A percentile compares a stretch with the other conserved stretches of the same genome.
Evolutionary conservation across 768 basidiomycete genomes (phyloP).

Genomic region (Kondoa subrosea): DNA sequence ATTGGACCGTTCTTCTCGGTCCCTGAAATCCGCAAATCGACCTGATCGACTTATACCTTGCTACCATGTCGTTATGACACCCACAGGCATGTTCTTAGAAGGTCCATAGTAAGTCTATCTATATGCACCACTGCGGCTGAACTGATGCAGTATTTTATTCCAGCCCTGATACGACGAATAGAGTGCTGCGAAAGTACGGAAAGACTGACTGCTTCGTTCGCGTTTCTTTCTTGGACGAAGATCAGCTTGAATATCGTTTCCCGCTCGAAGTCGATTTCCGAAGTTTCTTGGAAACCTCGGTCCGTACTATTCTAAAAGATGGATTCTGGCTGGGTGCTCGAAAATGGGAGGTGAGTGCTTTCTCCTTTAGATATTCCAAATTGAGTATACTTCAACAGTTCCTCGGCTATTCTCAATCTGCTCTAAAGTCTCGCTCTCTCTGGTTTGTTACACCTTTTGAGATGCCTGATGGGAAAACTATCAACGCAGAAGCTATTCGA

Average conservation of each 20-base stretch:
- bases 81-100: constrained; percentile 17
- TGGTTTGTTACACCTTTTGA: constrained; percentile 54
- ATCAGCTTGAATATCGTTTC: constrained; percentile 9
- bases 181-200: neutral
- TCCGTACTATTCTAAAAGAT: constrained; percentile 10
- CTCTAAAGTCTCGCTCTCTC: constrained; percentile 48
- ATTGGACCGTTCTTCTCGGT: neutral
- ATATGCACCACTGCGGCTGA: constrained; percentile 7
- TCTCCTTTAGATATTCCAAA: too few relatives aligned
- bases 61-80: constrained; percentile 14
- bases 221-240: constrained; percentile 18
- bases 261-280: neutral
- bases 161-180: neutral
- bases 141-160: too few relatives aligned
- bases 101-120: constrained; percentile 15
- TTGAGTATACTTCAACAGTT: too few relatives aligned
- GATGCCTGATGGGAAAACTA: constrained; percentile 24
- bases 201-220: constrained; percentile 16
- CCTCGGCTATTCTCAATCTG: constrained; percentile 57
- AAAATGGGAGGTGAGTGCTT: constrained; percentile 12
- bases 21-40: neutral
- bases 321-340: constrained; percentile 13
- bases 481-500: constrained; percentile 43
- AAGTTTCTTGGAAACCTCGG: neutral
- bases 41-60: constrained; percentile 14